Evolutionary conservation across 371 early-diverging fungal genomes (phyloP), one percentile per base, ranked within the genome.

Genomic region (Mucor lusitanicus): DNA sequence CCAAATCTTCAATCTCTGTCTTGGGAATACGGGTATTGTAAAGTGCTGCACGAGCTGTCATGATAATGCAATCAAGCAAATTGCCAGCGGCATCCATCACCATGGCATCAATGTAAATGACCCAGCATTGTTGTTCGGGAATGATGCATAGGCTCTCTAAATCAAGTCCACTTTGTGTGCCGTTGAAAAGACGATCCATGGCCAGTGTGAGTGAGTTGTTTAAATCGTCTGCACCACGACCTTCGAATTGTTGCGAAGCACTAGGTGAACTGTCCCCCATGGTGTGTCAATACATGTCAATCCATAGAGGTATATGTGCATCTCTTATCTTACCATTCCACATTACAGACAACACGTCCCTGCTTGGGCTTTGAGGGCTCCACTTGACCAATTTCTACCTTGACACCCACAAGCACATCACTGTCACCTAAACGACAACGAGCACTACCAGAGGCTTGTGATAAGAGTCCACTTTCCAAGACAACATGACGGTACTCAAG

Each of bases 331-430:
- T 80, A 92, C 90, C 95, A 95, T 77, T 94, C 97, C 0, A 94
- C 96, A 65, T 87, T 88, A 84, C 95, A 94, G 9, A 92, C 78
- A 37, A 96, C 79, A 25, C 91, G 79, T 15, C 95, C 97, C 59
- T 72, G 59, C 57, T 87, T 82, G 13, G 80, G 79, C 42, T 79
- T 82, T 7, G 76, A 85, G 6, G 75, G 85, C 32, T 90, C 87
- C 46, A 92, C 85, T 28, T 85, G 81, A 32, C 90, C 94, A 54
- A 96, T 90, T 67, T 95, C 95, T 3, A 93, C 94, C 73, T 96
- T 97, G 74, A 97, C 87, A 33, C 98, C 97, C 17, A 97, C 97
- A 19, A 98, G 81, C 0, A 97, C 90, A 65, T 96, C 95, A 0
- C 95, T 94, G 23, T 87, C 87, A 3, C 94, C 93, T 35, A 92